Evolutionary conservation across 139 green algal genomes (phyloP), one percentile per base, ranked within the genome.

Genomic region (Coccomyxa sp.): DNA sequence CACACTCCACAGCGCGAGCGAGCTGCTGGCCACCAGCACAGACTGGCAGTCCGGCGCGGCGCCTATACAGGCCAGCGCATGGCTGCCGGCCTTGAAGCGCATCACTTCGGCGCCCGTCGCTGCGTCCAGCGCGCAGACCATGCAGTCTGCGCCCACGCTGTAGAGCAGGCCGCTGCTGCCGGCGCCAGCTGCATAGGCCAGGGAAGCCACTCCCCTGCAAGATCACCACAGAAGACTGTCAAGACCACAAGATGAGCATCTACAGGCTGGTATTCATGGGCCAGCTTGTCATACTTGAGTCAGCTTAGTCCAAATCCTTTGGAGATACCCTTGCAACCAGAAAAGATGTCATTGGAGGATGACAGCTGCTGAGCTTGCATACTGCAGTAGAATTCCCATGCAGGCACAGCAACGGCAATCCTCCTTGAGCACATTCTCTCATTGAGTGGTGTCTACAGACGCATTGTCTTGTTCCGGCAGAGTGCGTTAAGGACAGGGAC

Each of bases 1-100:
- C 18, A 89, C 8, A 41, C 91, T 86, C 87, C 89, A 93, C 68
- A 95, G 76, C 40, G 80, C 79, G 33, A 95, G 71, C n/a, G 41
- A 83, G 39, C 81, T 82, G 35, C 85, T 83, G 27, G 83, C 91
- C 22, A 83, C 69, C 16, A 94, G 70, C 16, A 92, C 54, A 38
- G 78, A 70, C 22, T 76, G 35, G 34, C 79, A 74, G 54, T 93
- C 89, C 90, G 89, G 73, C 6, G 85, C 70, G 3, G 86, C 58
- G 7, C 79, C 86, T 16, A 91, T 74, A 68, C 39, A 74, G 8
- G 81, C 81, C 16, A 92, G 72, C 4, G 82, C 39, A 39, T 92
- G 83, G 68, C 90, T 92, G 86, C 84, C 88, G 40, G 79, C 88
- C 38, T 86, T 74, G 39, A 90, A 88, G 22, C 35, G 31, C 44